A percentile compares a stretch with the other conserved stretches of the same genome.
These are phyloP conservation scores for Aspergillus sp. DNA, from an alignment of 2,329 filamentous ascomycete genomes.

Conservation along the genomic window DNA sequence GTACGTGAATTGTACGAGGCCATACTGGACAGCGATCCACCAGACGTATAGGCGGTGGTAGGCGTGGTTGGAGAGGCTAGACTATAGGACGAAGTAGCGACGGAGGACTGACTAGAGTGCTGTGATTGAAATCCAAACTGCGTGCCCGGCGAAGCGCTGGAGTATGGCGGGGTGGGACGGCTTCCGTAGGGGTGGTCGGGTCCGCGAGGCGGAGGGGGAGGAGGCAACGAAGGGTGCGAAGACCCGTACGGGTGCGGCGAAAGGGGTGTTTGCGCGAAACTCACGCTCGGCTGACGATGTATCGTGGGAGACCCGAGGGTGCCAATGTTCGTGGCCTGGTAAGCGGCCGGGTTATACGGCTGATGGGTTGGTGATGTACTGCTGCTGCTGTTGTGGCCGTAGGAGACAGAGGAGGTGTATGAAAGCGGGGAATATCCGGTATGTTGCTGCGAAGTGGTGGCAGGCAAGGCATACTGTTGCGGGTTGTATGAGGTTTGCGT, in stretches of 20 bases:
- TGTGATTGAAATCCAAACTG: conserved; percentile 30
- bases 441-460: conserved; percentile 46
- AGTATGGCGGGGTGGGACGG: conserved; percentile 32
- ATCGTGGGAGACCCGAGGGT: conserved; percentile 32
- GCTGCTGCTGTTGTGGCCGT: conserved; percentile 14
- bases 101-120: conserved; percentile 25
- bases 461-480: conserved; percentile 56
- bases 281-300: conserved; percentile 33
- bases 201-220: conserved; percentile 40
- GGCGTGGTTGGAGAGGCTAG: conserved; percentile 22
- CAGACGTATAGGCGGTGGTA: conserved; percentile 23
- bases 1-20: conserved; percentile 19
- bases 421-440: conserved; percentile 71
- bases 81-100: conserved; percentile 27
- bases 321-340: conserved; percentile 38
- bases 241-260: conserved; percentile 34
- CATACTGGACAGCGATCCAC: conserved; percentile 19
- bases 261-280: conserved; percentile 29
- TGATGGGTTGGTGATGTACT: conserved; percentile 34
- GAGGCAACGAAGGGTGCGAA: conserved; percentile 27
- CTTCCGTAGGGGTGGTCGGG: conserved; percentile 39
- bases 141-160: conserved; percentile 23
- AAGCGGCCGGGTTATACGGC: conserved; percentile 53
- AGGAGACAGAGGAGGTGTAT: conserved; percentile 44
- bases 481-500: conserved; percentile 60